Base-by-base conservation (phyloP, 139 green algal genomes). In the Picochlorum sp. region DNA sequence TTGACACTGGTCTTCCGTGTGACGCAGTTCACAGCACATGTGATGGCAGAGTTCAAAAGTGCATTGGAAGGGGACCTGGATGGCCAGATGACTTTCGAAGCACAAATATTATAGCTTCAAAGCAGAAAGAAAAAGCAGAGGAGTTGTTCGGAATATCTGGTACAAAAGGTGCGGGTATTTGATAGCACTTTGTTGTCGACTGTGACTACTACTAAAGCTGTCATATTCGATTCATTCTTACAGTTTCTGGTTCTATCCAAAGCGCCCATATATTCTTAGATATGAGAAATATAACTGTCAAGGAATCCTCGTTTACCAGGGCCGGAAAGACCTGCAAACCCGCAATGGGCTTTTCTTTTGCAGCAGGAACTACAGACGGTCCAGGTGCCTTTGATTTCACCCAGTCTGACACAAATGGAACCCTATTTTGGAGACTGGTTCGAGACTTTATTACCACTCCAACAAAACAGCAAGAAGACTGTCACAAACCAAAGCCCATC, bases 341-440 rank as follows among this genome's bases (percentile, higher is more conserved):
- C 2, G 88, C 88, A 54, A 90, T 94, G 84, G 88, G 84, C 55
- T 90, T 88, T 55, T 85, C 84, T 63, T 95, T 88, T 85, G 88
- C 88, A 11, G 88, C 88, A 3, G 88, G 88, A 30, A 95, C 88
- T 34, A 95, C 88, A 18, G 86, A 94, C 26, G 86, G 86, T 30
- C 86, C 86, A 3, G 86, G 86, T 20, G 84, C 84, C 2, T 94
- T 94, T 61, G 82, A 94, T 72, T 94, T 94, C 68, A 85, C 69
- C 55, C 86, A 94, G 71, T 77, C 81, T 16, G 79, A 88, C 68
- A 88, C 75, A 21, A 80, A 85, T 13, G 84, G 81, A 57, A 86
- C 82, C 3, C 30, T 70, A 15, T 90, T 94, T 72, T 94, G 86
- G 86, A 67, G 67, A 24, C 31, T 86, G 10, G 77, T 94, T 26